Conservation (phyloP, 805 yeast genomes). For the Ogataea pignaliae region DNA sequence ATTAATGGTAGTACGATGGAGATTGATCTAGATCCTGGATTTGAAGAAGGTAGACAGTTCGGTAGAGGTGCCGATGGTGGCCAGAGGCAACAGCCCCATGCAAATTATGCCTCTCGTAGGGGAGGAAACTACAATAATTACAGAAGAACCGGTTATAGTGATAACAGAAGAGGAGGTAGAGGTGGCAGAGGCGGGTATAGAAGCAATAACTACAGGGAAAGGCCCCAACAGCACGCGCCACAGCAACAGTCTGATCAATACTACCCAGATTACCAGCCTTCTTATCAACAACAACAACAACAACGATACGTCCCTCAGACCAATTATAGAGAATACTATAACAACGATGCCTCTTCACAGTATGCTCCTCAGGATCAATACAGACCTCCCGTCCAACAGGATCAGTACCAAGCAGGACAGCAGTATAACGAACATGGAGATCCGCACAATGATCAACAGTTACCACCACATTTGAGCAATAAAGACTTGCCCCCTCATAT, state of each 20-base stretch:
- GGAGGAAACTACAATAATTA: slow-evolving; percentile 9
- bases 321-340: not conserved
- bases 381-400: not conserved
- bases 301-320: slow-evolving; percentile 2
- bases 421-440: not conserved
- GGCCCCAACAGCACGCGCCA: slow-evolving; percentile 7
- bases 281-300: not conserved
- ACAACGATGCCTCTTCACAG: not conserved
- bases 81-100: slow-evolving; percentile 44
- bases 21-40: slow-evolving; percentile 94
- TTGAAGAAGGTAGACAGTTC: slow-evolving; percentile 90
- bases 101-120: slow-evolving; percentile 27
- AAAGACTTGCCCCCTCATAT: slow-evolving; percentile 19
- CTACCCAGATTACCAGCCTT: not conserved
- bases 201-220: slow-evolving; percentile 19
- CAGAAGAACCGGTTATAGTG: slow-evolving; percentile 4
- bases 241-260: not conserved
- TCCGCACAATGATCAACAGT: slow-evolving; percentile 1
- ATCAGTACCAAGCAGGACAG: not conserved
- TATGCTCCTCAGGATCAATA: not conserved
- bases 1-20: slow-evolving; percentile 78
- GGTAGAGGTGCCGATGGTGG: slow-evolving; percentile 95
- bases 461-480: slow-evolving; percentile 11
- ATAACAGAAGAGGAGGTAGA: slow-evolving; percentile 23
- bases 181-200: slow-evolving; percentile 8